A percentile compares a stretch with the other conserved stretches of the same genome.
These are phyloP conservation scores for Globisporangium viniferum DNA, from an alignment of 352 stramenopile genomes.

Conservation along the genomic window DNA sequence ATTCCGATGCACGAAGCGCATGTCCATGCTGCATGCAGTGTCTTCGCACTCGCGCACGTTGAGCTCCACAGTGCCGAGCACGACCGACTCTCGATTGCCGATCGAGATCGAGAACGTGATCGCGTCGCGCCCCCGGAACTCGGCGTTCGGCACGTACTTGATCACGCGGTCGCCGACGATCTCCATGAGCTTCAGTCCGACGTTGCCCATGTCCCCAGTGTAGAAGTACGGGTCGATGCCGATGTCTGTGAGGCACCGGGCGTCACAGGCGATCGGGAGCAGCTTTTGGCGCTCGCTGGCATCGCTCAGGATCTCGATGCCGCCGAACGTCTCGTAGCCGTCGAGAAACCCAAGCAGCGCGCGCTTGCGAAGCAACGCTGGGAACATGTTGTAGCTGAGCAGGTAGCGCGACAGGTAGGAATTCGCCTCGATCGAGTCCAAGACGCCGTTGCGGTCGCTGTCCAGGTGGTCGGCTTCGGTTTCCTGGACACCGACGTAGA, in stretches of 20 bases:
- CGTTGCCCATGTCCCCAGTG: conserved; percentile 36
- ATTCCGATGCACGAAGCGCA: conserved; percentile 12
- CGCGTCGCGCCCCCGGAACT: conserved; percentile 47
- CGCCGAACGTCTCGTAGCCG: conserved; percentile 37
- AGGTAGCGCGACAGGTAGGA: conserved; percentile 51
- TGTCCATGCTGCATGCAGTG: conserved; percentile 23
- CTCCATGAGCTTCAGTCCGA: conserved; percentile 40
- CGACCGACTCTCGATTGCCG: conserved; percentile 32
- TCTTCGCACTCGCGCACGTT: conserved; percentile 58
- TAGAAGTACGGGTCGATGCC: conserved; percentile 64
- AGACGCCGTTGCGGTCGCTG: conserved; percentile 44
- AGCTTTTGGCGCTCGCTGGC: conserved; percentile 50
- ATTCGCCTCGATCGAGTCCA: conserved; percentile 57
- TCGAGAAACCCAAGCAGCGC: conserved; percentile 48
- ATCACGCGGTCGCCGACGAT: conserved; percentile 44
- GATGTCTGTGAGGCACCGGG: conserved; percentile 35
- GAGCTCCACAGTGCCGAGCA: conserved; percentile 56
- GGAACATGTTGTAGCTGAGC: conserved; percentile 42
- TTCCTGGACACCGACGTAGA: conserved; percentile 50
- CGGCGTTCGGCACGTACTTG: conserved; percentile 52
- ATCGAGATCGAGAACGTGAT: conserved; percentile 62
- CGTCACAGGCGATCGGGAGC: conserved; percentile 53
- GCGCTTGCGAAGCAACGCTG: conserved; percentile 31
- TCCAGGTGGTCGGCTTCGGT: conserved; percentile 69
- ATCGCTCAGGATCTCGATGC: conserved; percentile 49